Base-by-base conservation (phyloP, 306 rosid genomes). In the Astragalus membranaceus region DNA sequence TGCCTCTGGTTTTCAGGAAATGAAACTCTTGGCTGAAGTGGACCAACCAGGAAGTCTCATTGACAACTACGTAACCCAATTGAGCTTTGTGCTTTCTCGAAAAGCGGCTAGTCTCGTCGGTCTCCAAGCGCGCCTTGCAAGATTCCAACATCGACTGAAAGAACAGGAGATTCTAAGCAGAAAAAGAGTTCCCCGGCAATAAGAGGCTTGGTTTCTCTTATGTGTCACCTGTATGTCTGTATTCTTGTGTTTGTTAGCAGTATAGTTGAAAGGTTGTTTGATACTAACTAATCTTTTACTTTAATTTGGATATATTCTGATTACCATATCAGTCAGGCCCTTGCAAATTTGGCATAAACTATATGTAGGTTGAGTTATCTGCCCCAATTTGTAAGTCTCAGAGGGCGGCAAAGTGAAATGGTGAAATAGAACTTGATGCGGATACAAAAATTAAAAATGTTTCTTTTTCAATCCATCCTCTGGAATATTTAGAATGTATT, bases 81-180 rank as follows among this genome's bases (percentile, higher is more conserved):
- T 95, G 92, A 91, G 87, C 78, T 95, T 86, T 54, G 95, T 91
- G 66, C 97, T 95, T 33, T 95, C 99, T 29, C 97, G 99, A 59
- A 95, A 95, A 81, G 99, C 91, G 6, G 97, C 97, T 4, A 84
- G 97, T 79, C 85, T 95, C 26, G 97, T 95, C 30, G 88, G 99
- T 78, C 99, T 95, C 47, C 99, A 95, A 83, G 89, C 99, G 53
- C 99, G 99, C 57, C 99, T 95, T 5, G 91, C 97, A 67, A 86
- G 99, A 83, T 95, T 95, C 61, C 99, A 95, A 80, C 99, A 95
- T 75, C 80, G 92, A 64, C 88, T 95, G 11, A 95, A 95, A 78
- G 99, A 95, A 70, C 95, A 95, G 64, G 99, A 95, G 67, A 89
- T 95, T 69, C 84, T 95, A 26, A 89, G 88, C 83, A 87, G 96